phyloP scores from a whole-genome alignment of 2,329 filamentous ascomycete species.

The Triangularia verruculosa region DNA sequence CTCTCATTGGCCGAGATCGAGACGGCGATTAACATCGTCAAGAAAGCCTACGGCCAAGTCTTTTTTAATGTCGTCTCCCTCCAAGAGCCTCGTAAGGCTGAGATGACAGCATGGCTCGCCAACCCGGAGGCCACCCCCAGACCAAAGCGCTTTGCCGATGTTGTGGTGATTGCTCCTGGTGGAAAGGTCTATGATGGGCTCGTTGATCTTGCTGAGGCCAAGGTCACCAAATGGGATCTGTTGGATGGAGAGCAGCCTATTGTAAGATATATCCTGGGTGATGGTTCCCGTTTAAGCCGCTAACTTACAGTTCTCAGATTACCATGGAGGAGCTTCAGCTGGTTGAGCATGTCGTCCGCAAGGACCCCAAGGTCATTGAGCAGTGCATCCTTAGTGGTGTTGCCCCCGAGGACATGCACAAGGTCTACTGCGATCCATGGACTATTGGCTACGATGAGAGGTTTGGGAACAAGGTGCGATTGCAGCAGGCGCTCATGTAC shows the following conservation, averaged over 20 bases:
- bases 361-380: conserved; percentile 83
- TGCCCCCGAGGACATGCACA: conserved; percentile 80
- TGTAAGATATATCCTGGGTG: conserved; percentile 43
- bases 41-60: conserved; percentile 65
- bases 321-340: conserved; percentile 85
- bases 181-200: conserved; percentile 81
- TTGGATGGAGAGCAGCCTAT: conserved; percentile 78
- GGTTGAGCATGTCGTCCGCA: conserved; percentile 72
- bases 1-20: conserved; percentile 72
- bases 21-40: conserved; percentile 64
- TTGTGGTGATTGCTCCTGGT: conserved; percentile 75
- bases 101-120: conserved; percentile 77
- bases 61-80: conserved; percentile 86
- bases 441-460: conserved; percentile 93
- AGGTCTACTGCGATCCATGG: conserved; percentile 95
- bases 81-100: conserved; percentile 78
- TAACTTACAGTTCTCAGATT: conserved; percentile 53
- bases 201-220: conserved; percentile 66
- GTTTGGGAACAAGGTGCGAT: conserved; percentile 71
- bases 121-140: conserved; percentile 57
- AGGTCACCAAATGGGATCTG: conserved; percentile 71
- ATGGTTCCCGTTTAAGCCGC: conserved; percentile 1
- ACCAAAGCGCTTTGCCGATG: conserved; percentile 72
- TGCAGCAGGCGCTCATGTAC: conserved; percentile 95
- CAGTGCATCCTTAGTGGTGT: conserved; percentile 84